Evolutionary conservation across 208 protist genomes (phyloP).

Genomic region (Leishmania mexicana): DNA sequence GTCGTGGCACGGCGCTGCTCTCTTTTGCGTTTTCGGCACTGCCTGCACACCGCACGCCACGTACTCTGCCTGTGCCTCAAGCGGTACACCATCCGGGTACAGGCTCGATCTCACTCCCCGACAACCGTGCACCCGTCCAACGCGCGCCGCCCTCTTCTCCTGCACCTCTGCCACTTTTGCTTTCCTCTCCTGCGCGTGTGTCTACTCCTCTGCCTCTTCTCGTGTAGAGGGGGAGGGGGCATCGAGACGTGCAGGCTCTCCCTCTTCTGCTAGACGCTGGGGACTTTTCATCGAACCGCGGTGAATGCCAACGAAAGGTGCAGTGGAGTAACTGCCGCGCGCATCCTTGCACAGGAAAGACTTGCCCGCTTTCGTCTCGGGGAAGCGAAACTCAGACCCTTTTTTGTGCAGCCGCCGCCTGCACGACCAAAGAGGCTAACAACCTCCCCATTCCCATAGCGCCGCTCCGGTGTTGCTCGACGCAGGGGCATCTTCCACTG

Average conservation of each 20-base stretch:
- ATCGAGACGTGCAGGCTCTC: background rate
- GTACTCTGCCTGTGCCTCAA: background rate
- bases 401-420: background rate
- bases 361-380: background rate
- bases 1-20: background rate
- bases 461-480: background rate
- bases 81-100: background rate
- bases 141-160: background rate
- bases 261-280: background rate
- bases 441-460: background rate
- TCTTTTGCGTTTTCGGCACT: background rate
- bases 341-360: background rate
- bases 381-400: no score
- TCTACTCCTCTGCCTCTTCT: background rate
- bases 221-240: background rate
- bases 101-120: background rate
- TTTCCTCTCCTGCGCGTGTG: background rate
- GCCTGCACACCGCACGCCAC: background rate
- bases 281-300: background rate
- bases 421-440: background rate
- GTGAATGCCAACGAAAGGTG: background rate
- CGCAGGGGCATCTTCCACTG: background rate
- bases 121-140: background rate
- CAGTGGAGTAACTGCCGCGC: background rate
- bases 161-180: background rate